A percentile compares a stretch with the other conserved stretches of the same genome.
phyloP scores from a whole-genome alignment of 116 monocot species.

The Zostera marina region DNA sequence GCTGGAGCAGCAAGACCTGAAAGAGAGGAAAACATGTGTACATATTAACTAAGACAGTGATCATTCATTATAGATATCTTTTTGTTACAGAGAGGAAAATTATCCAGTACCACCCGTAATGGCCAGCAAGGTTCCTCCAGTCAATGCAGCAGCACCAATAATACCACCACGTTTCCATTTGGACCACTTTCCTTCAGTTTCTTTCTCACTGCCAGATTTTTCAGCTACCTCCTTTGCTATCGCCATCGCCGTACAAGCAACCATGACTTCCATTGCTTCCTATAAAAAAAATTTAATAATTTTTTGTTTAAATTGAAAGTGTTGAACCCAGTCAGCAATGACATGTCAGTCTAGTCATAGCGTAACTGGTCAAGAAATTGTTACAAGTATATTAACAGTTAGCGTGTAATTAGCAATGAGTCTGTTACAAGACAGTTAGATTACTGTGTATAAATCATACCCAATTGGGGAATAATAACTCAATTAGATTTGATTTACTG shows the following conservation, averaged over 20 bases:
- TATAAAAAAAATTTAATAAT: slow-evolving; percentile 15
- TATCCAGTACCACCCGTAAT: slow-evolving; percentile 72
- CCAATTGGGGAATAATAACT: no score
- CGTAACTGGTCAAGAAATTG: no score
- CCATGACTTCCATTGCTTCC: slow-evolving; percentile 98
- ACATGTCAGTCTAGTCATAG: background rate
- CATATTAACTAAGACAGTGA: background rate
- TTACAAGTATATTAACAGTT: no score
- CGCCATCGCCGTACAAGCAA: slow-evolving; percentile 96
- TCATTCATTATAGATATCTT: background rate
- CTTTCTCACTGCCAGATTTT: slow-evolving; percentile 29
- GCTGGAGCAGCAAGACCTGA: slow-evolving; percentile 99
- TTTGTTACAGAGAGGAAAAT: background rate
- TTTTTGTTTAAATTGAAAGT: background rate
- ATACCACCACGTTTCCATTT: slow-evolving; percentile 95
- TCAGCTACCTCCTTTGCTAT: slow-evolving; percentile 45
- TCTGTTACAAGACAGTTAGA: no score
- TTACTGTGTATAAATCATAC: no score
- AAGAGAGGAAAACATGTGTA: background rate
- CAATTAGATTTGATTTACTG: no score
- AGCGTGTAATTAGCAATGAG: no score
- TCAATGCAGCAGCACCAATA: slow-evolving; percentile 95
- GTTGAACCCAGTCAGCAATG: background rate
- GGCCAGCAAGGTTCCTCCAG: slow-evolving; percentile 84
- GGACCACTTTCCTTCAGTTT: slow-evolving; percentile 49